A percentile compares a stretch with the other conserved stretches of the same genome.
These are phyloP conservation scores for Candida anutae DNA, from an alignment of 1,139 yeast genomes.

Conservation along the genomic window DNA sequence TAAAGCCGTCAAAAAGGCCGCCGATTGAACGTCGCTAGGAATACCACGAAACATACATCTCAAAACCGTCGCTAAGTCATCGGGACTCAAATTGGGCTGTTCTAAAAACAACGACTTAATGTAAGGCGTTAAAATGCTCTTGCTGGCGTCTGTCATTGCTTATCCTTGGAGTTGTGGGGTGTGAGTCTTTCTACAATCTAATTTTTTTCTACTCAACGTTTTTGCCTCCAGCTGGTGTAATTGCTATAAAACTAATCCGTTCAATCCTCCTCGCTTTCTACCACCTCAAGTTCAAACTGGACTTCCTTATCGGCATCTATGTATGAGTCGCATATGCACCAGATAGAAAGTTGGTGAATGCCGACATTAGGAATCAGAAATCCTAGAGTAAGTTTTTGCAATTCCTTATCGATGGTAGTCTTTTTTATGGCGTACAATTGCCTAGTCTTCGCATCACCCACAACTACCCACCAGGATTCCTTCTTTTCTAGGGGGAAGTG, in stretches of 20 bases:
- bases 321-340: conserved; percentile 91
- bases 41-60: conserved; percentile 50
- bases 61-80: conserved; percentile 55
- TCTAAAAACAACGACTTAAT: conserved; percentile 51
- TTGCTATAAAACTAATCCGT: too few relatives aligned
- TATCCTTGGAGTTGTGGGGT: too few relatives aligned
- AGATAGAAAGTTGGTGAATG: conserved; percentile 51
- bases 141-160: conserved; percentile 2
- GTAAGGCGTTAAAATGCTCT: conserved; percentile 48
- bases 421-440: conserved; percentile 73
- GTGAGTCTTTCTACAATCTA: too few relatives aligned
- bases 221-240: too few relatives aligned
- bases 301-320: conserved; percentile 86
- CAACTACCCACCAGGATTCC: conserved; percentile 87
- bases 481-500: conserved; percentile 48
- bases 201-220: too few relatives aligned
- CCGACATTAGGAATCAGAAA: conserved; percentile 59
- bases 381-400: conserved; percentile 45
- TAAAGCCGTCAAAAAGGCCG: conserved; percentile 73
- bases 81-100: conserved; percentile 54
- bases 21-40: conserved; percentile 63
- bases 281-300: conserved; percentile 40
- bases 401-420: conserved; percentile 45
- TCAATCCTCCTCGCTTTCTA: too few relatives aligned
- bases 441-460: conserved; percentile 57